phyloP scores from a whole-genome alignment of 345 rosid species.

The Eucalyptus dawsonii region DNA sequence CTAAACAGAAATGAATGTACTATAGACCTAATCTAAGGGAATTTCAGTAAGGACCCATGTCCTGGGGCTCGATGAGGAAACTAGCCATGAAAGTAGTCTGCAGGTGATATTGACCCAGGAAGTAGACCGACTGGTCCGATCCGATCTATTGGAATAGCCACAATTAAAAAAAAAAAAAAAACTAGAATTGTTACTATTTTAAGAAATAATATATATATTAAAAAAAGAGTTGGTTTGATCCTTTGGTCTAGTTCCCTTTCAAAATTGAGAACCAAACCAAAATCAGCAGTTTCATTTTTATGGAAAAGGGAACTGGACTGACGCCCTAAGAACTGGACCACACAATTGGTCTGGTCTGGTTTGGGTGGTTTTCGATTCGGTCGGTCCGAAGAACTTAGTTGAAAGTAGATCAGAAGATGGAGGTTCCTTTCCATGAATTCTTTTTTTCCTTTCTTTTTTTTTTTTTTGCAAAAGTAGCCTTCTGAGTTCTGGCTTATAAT shows the following conservation, averaged over 20 bases:
- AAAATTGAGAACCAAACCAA: no score
- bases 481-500: background rate
- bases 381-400: background rate
- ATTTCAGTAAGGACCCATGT: slow-evolving; percentile 16
- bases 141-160: no score
- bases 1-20: slow-evolving; percentile 26
- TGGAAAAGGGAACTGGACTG: no score
- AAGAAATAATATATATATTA: no score
- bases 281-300: no score
- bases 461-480: background rate
- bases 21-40: slow-evolving; percentile 17
- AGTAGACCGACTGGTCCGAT: no score
- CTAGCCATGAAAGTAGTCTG: slow-evolving; percentile 39
- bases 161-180: no score
- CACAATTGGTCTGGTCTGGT: no score
- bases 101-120: slow-evolving; percentile 3
- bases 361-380: rapidly evolving
- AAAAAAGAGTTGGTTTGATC: no score
- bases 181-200: no score
- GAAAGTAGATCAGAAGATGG: background rate
- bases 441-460: background rate
- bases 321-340: no score
- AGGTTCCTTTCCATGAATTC: background rate
- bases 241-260: no score
- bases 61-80: slow-evolving; percentile 12